A percentile compares a stretch with the other conserved stretches of the same genome.
Evolutionary conservation across 2,329 filamentous ascomycete genomes (phyloP).

Genomic region (Fusarium robinianum): DNA sequence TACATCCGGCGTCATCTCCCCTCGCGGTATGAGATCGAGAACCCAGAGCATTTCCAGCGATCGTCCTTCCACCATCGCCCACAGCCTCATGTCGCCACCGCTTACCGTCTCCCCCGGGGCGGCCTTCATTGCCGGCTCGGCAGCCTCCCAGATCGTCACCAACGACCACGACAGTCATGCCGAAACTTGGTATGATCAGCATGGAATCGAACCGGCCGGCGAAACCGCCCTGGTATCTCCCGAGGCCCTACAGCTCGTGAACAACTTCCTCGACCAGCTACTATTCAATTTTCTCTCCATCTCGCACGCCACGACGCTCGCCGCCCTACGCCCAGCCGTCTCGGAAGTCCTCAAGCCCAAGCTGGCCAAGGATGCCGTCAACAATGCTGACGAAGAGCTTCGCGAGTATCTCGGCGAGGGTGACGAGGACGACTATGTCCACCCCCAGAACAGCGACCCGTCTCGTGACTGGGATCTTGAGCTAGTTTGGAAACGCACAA

Average conservation of each 20-base stretch:
- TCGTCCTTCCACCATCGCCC: slow-evolving; percentile 63
- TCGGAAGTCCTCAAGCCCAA: slow-evolving; percentile 86
- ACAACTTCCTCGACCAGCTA: slow-evolving; percentile 91
- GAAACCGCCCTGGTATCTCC: slow-evolving; percentile 75
- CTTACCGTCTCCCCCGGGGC: slow-evolving; percentile 73
- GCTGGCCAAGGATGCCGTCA: slow-evolving; percentile 81
- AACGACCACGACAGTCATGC: slow-evolving; percentile 81
- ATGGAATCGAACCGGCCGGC: slow-evolving; percentile 66
- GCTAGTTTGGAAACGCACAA: slow-evolving; percentile 89
- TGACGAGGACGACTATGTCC: slow-evolving; percentile 72
- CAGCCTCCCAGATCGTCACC: slow-evolving; percentile 89
- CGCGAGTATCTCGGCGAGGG: slow-evolving; percentile 82
- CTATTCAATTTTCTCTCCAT: slow-evolving; percentile 86
- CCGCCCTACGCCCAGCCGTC: slow-evolving; percentile 78
- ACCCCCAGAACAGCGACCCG: slow-evolving; percentile 54
- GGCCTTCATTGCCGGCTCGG: slow-evolving; percentile 84
- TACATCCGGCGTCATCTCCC: slow-evolving; percentile 42
- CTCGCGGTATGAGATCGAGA: slow-evolving; percentile 50
- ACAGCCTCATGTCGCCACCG: slow-evolving; percentile 68
- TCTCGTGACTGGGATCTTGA: slow-evolving; percentile 82
- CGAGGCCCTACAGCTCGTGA: slow-evolving; percentile 76
- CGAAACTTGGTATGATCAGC: slow-evolving; percentile 70
- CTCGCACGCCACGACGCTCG: slow-evolving; percentile 77
- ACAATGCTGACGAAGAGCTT: slow-evolving; percentile 83
- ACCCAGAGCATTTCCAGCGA: slow-evolving; percentile 73